Percentiles rank a stretch among this genome's conserved stretches.
Conservation (phyloP, 2,329 filamentous ascomycete genomes). For the Xylariaceae sp. region DNA sequence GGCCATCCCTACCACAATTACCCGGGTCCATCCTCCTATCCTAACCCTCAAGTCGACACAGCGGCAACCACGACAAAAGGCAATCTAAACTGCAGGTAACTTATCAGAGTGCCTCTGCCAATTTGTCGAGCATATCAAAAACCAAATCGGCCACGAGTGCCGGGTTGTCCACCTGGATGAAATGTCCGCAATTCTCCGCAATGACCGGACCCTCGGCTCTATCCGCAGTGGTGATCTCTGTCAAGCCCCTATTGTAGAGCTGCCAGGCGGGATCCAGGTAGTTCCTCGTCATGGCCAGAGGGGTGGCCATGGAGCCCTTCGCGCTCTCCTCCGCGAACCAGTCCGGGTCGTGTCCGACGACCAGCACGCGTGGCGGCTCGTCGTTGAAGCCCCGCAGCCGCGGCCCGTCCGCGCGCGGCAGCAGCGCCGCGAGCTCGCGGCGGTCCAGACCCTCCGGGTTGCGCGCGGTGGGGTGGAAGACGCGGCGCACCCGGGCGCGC, state of each 20-base stretch:
- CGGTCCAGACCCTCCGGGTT: slow-evolving; percentile 44
- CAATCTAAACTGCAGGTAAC: not conserved
- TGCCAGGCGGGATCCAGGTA: slow-evolving; percentile 49
- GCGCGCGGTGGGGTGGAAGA: slow-evolving; percentile 42
- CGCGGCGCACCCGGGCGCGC: slow-evolving; percentile 26
- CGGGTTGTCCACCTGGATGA: slow-evolving; percentile 48
- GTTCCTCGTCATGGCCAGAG: slow-evolving; percentile 32
- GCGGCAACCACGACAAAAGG: not conserved
- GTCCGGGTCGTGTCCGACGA: slow-evolving; percentile 47
- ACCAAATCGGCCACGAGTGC: slow-evolving; percentile 29
- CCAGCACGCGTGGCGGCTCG: slow-evolving; percentile 34
- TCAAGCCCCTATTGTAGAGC: slow-evolving; percentile 44
- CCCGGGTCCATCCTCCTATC: too few relatives aligned
- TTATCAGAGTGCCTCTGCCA: slow-evolving; percentile 2
- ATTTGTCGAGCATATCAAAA: slow-evolving; percentile 8
- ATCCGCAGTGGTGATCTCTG: slow-evolving; percentile 32
- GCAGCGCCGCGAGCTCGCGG: slow-evolving; percentile 31
- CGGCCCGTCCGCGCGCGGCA: slow-evolving; percentile 37
- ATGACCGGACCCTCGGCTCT: slow-evolving; percentile 36
- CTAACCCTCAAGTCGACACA: too few relatives aligned
- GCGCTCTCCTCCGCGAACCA: slow-evolving; percentile 40
- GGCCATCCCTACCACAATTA: too few relatives aligned
- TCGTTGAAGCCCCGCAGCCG: slow-evolving; percentile 27
- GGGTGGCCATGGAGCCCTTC: slow-evolving; percentile 23
- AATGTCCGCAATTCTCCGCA: slow-evolving; percentile 43